These are phyloP conservation scores for Cercospora sesami DNA, from an alignment of 2,329 filamentous ascomycete species.

Conservation along the genomic window DNA sequence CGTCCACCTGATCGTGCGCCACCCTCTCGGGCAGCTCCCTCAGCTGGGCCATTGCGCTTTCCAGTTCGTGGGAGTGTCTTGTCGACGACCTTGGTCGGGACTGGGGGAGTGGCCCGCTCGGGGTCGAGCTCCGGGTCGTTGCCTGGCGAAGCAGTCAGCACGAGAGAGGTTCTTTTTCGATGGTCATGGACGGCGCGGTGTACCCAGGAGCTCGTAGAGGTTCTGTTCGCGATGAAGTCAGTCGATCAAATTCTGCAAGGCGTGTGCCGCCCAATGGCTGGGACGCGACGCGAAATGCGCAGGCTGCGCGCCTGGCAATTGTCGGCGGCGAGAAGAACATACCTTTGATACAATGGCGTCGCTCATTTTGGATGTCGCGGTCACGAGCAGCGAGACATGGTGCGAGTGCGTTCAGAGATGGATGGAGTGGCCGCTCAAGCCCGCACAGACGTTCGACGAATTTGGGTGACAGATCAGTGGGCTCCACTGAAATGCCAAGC, in stretches of 20 bases:
- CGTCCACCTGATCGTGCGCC: slow-evolving; percentile 47
- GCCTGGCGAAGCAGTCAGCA: slow-evolving; percentile 46
- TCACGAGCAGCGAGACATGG: slow-evolving; percentile 17
- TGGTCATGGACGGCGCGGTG: slow-evolving; percentile 20
- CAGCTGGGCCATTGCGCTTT: slow-evolving; percentile 84
- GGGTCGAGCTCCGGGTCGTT: slow-evolving; percentile 70
- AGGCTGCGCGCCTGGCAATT: neutral
- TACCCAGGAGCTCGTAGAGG: slow-evolving; percentile 98
- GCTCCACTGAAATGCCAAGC: slow-evolving; percentile 3
- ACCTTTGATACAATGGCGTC: slow-evolving; percentile 18
- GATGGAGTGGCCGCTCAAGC: neutral
- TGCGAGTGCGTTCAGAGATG: slow-evolving; percentile 5
- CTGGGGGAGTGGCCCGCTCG: slow-evolving; percentile 70
- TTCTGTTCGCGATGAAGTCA: slow-evolving; percentile 61
- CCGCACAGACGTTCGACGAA: neutral
- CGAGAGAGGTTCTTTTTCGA: slow-evolving; percentile 1
- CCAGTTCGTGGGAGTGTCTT: slow-evolving; percentile 73
- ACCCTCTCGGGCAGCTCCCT: slow-evolving; percentile 56
- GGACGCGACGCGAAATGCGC: neutral
- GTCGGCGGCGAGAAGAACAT: neutral
- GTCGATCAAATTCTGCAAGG: slow-evolving; percentile 26
- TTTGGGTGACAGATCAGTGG: slow-evolving; percentile 7
- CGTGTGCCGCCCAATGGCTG: slow-evolving; percentile 10
- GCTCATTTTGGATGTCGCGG: slow-evolving; percentile 17
- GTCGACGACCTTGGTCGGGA: slow-evolving; percentile 82